Percentiles rank a stretch among this genome's conserved stretches.
phyloP scores from a whole-genome alignment of 805 yeast genomes.

The Sugiyamaella smithiae region DNA sequence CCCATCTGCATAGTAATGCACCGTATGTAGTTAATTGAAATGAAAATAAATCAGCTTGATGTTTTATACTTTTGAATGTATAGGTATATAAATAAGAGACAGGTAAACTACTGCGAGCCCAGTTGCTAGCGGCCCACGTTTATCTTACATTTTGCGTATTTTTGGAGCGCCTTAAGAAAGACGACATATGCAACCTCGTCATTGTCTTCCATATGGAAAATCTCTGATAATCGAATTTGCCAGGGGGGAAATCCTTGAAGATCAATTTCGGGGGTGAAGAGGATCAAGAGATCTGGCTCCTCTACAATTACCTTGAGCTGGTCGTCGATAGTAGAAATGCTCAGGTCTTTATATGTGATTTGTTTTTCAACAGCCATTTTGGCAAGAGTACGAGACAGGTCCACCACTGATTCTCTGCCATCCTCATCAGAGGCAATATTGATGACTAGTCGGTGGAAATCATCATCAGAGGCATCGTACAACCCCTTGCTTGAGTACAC shows the following conservation, averaged over 20 bases:
- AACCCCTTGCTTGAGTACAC: not conserved
- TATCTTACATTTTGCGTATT: slow-evolving; percentile 73
- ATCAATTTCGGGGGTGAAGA: slow-evolving; percentile 84
- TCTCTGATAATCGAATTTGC: slow-evolving; percentile 89
- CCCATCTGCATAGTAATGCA: not conserved
- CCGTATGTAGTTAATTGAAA: not conserved
- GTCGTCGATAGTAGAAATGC: slow-evolving; percentile 65
- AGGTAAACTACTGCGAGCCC: too few species aligned
- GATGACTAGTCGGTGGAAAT: slow-evolving; percentile 47
- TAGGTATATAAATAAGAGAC: too few species aligned
- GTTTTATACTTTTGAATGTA: too few species aligned
- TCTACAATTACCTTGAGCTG: slow-evolving; percentile 61
- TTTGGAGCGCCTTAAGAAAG: slow-evolving; percentile 49
- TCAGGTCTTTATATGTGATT: slow-evolving; percentile 62
- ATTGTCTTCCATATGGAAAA: slow-evolving; percentile 89
- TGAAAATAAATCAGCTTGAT: slow-evolving; percentile 1
- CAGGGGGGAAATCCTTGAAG: slow-evolving; percentile 97
- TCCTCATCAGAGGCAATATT: slow-evolving; percentile 69
- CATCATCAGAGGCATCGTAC: not conserved
- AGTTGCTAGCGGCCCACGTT: slow-evolving; percentile 67
- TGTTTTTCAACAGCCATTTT: slow-evolving; percentile 64
- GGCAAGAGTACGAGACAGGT: slow-evolving; percentile 80
- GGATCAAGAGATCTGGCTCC: slow-evolving; percentile 88
- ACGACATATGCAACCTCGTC: slow-evolving; percentile 75
- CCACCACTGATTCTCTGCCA: slow-evolving; percentile 88